Base-by-base conservation (phyloP, 179 eudicot genomes). In the Actinidia chinensis region DNA sequence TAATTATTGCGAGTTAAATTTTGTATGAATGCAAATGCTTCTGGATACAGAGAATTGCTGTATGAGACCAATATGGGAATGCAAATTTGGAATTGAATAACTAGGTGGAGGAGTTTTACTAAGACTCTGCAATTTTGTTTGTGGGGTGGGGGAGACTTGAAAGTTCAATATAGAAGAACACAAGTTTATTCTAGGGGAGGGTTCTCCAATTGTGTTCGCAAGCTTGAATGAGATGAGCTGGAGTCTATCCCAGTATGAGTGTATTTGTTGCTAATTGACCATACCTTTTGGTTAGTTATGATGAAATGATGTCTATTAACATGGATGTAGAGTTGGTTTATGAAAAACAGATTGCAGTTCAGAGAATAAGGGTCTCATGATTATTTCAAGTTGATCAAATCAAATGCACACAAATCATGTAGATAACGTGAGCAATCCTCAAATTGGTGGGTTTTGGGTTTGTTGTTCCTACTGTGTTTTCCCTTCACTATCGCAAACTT, bases 371-470 rank as follows among this genome's bases (percentile, higher is more conserved):
- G 61, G 23, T 22, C 2, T 22, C 61, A 2, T n/a, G 60, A 55
- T 56, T 56, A 56, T 56, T 17, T 56, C 61, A 56, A 56, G 61
- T 56, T 56, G 23, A 56, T 56, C 61, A 56, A 56, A 56, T 56
- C 33, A 28, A 28, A 28, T 28, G 60, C 22, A 18, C 61, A 56
- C 6, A n/a, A 56, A 18, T 56, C 12, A 55, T 18, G 60, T 55
- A 17, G 22, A 8, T 52, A 15, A 3, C 1, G 56, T 52, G 56
- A 52, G 1, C 3, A 15, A 55, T 15, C 60, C 22, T 17, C 8
- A 18, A 55, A 10, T 1, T 7, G 60, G 13, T 55, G 17, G 6
- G 18, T 18, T 56, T 56, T 56, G 61, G 22, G n/a, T 56, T 4
- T 56, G 22, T 56, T 56, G 61, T 17, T 23, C 23, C 23, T 5